These are phyloP conservation scores for Cordia subcordata DNA, from an alignment of 257 asterid species.

Conservation along the genomic window DNA sequence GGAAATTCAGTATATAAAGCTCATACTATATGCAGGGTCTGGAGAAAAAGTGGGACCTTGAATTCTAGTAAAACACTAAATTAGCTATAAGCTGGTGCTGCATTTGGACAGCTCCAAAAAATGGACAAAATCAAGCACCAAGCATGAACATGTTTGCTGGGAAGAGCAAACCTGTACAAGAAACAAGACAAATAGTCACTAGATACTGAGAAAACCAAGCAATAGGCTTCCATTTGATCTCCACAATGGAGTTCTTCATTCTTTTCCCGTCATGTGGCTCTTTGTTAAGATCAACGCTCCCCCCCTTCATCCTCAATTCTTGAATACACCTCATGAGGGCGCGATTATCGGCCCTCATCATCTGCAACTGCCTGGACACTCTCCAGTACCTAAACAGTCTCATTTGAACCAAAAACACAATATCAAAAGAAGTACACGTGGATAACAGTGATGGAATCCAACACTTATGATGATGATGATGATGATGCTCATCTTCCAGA, in stretches of 20 bases:
- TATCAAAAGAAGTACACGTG: slow-evolving; percentile 34
- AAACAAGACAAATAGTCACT: slow-evolving; percentile 50
- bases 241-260: slow-evolving; percentile 96
- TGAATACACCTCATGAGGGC: slow-evolving; percentile 62
- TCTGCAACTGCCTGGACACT: slow-evolving; percentile 57
- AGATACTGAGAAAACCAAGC: slow-evolving; percentile 60
- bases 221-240: slow-evolving; percentile 84
- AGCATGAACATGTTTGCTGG: slow-evolving; percentile 62
- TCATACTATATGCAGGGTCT: too few species aligned
- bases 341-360: slow-evolving; percentile 67
- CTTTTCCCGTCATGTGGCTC: slow-evolving; percentile 75
- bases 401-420: slow-evolving; percentile 54
- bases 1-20: too few species aligned
- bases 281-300: slow-evolving; percentile 65
- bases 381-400: slow-evolving; percentile 81
- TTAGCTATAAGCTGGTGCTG: too few species aligned
- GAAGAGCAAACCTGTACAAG: slow-evolving; percentile 52
- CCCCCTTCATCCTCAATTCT: slow-evolving; percentile 95
- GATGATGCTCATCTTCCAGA: slow-evolving; percentile 11
- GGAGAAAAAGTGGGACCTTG: too few species aligned
- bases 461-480: slow-evolving; percentile 34
- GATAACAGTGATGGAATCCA: slow-evolving; percentile 72
- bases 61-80: too few species aligned
- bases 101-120: too few species aligned
- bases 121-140: slow-evolving; percentile 41